A percentile compares a stretch with the other conserved stretches of the same genome.
Conservation (phyloP, 495 filamentous ascomycete genomes). For the Mytilinidion resinicola region DNA sequence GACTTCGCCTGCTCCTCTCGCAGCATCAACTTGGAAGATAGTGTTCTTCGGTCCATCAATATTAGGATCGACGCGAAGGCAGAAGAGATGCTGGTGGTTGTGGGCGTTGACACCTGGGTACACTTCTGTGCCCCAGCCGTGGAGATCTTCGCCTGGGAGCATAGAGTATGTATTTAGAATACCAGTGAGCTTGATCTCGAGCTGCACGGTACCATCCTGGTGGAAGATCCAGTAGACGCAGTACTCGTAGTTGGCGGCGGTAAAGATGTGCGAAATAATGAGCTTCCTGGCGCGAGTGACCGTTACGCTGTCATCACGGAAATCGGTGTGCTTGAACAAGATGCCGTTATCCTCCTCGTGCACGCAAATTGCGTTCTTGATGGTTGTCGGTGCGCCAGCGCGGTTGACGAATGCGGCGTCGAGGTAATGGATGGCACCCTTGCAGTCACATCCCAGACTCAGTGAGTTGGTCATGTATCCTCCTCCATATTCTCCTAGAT, state of each 20-base stretch:
- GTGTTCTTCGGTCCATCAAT: constrained; percentile 85
- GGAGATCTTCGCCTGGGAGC: constrained; percentile 73
- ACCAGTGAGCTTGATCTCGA: constrained; percentile 91
- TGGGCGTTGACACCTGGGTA: constrained; percentile 79
- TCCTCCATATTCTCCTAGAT: constrained; percentile 88
- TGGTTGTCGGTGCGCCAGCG: constrained; percentile 67
- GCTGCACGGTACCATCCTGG: constrained; percentile 87
- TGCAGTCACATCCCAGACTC: constrained; percentile 87
- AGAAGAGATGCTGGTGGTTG: constrained; percentile 97
- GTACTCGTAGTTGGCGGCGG: constrained; percentile 97
- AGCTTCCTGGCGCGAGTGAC: constrained; percentile 85
- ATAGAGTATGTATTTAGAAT: constrained; percentile 92
- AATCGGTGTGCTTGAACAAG: constrained; percentile 93
- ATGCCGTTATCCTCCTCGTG: constrained; percentile 95
- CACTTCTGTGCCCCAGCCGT: constrained; percentile 90
- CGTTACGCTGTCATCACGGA: constrained; percentile 80
- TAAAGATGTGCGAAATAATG: constrained; percentile 89
- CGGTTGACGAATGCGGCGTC: constrained; percentile 77
- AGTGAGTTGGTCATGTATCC: constrained; percentile 96
- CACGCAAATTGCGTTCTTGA: constrained; percentile 95
- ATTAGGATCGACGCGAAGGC: constrained; percentile 81
- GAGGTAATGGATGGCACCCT: constrained; percentile 89
- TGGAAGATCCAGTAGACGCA: constrained; percentile 92
- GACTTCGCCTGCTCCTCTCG: constrained; percentile 57
- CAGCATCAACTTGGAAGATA: constrained; percentile 74